These are phyloP conservation scores for Fusarium falciforme DNA, from an alignment of 2,329 filamentous ascomycete species.

Conservation along the genomic window DNA sequence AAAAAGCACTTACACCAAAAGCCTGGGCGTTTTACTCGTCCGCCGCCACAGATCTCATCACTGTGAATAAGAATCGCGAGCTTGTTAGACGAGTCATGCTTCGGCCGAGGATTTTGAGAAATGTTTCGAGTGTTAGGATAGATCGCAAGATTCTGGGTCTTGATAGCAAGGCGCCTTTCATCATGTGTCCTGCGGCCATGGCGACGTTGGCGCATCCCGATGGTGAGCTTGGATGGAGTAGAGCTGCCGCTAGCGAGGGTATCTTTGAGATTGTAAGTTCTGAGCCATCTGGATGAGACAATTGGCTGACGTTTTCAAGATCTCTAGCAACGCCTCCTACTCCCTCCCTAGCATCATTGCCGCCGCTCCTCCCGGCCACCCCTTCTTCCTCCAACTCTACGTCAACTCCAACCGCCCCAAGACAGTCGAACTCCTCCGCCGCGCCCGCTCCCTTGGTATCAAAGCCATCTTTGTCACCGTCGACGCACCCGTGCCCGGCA, in stretches of 20 bases:
- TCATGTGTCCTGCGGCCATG: constrained; percentile 74
- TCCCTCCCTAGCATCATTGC: constrained; percentile 40
- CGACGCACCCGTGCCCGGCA: constrained; percentile 66
- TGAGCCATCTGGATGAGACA: no score
- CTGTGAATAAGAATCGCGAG: constrained; percentile 66
- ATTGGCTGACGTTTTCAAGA: constrained; percentile 14
- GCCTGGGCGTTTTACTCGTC: constrained; percentile 78
- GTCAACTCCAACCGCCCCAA: constrained; percentile 63
- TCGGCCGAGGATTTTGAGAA: constrained; percentile 67
- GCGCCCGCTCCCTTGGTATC: constrained; percentile 60
- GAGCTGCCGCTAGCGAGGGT: constrained; percentile 42
- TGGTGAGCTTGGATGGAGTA: constrained; percentile 62
- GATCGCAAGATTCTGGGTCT: constrained; percentile 65
- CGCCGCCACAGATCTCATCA: constrained; percentile 70
- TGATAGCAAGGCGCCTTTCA: constrained; percentile 66
- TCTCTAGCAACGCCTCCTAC: constrained; percentile 44
- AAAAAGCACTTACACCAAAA: constrained; percentile 66
- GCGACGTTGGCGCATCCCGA: constrained; percentile 71
- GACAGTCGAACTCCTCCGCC: constrained; percentile 57
- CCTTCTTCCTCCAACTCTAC: constrained; percentile 59
- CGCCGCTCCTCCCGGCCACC: constrained; percentile 35
- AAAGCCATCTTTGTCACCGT: constrained; percentile 63
- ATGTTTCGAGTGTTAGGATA: constrained; percentile 65
- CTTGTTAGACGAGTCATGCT: constrained; percentile 68
- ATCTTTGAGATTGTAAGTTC: constrained; percentile 43